These are phyloP conservation scores for Celoporthe dispersa DNA, from an alignment of 2,329 filamentous ascomycete genomes.

Conservation along the genomic window DNA sequence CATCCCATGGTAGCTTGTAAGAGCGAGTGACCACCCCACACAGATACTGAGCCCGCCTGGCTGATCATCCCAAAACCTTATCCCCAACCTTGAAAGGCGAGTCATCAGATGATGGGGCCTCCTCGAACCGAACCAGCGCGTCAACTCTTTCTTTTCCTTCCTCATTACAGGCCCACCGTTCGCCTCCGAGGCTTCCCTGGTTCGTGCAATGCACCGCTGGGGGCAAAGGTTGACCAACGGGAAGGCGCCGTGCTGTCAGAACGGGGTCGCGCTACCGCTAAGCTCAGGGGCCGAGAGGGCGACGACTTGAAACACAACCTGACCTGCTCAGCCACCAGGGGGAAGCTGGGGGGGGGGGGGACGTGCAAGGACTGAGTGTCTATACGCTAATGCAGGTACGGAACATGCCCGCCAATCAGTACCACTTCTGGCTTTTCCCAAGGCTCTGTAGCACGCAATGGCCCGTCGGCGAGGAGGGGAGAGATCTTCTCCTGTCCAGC, in stretches of 20 bases:
- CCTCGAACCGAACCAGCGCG: neutral
- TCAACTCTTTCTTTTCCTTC: neutral
- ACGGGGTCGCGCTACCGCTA: neutral
- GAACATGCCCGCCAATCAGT: conserved; percentile 14
- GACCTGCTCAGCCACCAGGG: conserved; percentile 30
- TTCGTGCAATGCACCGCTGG: conserved; percentile 4
- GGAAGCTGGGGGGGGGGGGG: conserved; percentile 7
- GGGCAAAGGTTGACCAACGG: conserved; percentile 10
- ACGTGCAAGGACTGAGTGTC: neutral
- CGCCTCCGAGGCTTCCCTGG: neutral
- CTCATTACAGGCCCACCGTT: neutral
- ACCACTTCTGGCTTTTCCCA: neutral
- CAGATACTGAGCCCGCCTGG: neutral
- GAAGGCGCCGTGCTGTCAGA: conserved; percentile 1
- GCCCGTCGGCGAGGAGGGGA: neutral
- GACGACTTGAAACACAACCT: conserved; percentile 19
- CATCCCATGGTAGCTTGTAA: too few species aligned
- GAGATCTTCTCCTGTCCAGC: neutral
- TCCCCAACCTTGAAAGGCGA: conserved; percentile 10
- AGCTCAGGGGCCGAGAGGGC: neutral
- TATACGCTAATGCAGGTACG: conserved; percentile 28
- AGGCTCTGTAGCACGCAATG: neutral
- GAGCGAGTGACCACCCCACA: too few species aligned
- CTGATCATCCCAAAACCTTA: conserved; percentile 15
- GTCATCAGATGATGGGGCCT: neutral